These are phyloP conservation scores for Aureobasidium sp. DNA, from an alignment of 2,329 filamentous ascomycete genomes.

Conservation along the genomic window DNA sequence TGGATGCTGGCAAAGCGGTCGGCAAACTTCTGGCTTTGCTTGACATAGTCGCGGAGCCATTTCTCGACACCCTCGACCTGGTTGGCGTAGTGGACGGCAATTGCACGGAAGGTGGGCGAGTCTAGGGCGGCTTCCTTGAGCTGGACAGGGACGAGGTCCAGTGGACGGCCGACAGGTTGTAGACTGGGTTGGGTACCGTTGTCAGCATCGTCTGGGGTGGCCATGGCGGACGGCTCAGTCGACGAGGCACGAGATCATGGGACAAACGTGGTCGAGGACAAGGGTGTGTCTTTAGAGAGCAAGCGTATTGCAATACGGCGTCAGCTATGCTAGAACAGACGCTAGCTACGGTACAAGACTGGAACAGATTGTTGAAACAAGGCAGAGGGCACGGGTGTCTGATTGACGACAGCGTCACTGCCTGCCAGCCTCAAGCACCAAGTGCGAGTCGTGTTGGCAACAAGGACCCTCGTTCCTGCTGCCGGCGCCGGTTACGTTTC, in stretches of 20 bases:
- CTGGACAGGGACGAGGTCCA: conserved; percentile 59
- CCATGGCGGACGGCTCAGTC: not conserved
- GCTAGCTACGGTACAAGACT: not conserved
- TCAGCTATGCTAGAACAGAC: not conserved
- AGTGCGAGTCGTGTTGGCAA: no score
- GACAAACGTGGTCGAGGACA: not conserved
- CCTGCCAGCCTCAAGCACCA: not conserved
- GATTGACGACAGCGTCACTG: not conserved
- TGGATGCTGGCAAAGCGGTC: conserved; percentile 59
- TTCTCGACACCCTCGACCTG: conserved; percentile 85
- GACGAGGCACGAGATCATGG: not conserved
- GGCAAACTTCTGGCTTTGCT: conserved; percentile 54
- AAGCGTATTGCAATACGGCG: conserved; percentile 3
- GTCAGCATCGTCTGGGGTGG: conserved; percentile 1
- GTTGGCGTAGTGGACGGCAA: conserved; percentile 77
- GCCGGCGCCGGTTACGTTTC: not conserved
- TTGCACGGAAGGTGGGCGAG: conserved; percentile 89
- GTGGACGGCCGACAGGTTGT: conserved; percentile 34
- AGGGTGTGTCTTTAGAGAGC: not conserved
- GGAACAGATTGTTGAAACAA: not conserved
- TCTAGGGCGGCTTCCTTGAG: conserved; percentile 94
- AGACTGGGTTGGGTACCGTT: conserved; percentile 24
- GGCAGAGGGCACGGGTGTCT: not conserved
- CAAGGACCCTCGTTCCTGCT: not conserved
- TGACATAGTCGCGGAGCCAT: conserved; percentile 75